Evolutionary conservation across 371 early-diverging fungal species (phyloP).

Genomic region (Apophysomyces sp.): DNA sequence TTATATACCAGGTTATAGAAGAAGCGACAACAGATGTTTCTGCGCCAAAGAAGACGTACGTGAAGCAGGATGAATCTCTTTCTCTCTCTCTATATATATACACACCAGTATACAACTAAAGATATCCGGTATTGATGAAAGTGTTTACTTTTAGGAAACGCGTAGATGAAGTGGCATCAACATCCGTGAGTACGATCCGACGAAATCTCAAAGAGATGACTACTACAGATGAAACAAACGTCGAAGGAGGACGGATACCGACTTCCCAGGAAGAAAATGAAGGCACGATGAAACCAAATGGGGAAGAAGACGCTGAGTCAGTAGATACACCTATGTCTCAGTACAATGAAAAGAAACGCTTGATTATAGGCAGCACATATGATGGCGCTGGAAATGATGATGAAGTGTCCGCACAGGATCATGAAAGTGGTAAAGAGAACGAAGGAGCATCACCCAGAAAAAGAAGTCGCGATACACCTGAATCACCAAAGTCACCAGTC

Average conservation of each 20-base stretch:
- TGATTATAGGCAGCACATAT: background rate
- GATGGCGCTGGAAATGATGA: background rate
- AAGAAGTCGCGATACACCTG: background rate
- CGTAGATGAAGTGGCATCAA: slow-evolving; percentile 23
- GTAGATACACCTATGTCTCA: slow-evolving; percentile 10
- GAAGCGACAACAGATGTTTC: slow-evolving; percentile 16
- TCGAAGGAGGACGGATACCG: slow-evolving; percentile 8
- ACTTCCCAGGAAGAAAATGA: slow-evolving; percentile 9
- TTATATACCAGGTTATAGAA: slow-evolving; percentile 1
- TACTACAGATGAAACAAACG: slow-evolving; percentile 32
- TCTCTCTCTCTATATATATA: no score
- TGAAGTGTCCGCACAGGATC: background rate
- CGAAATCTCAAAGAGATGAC: slow-evolving; percentile 48
- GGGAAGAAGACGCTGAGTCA: slow-evolving; percentile 8
- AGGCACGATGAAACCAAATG: slow-evolving; percentile 9
- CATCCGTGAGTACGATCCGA: slow-evolving; percentile 40
- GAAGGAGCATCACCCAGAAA: background rate
- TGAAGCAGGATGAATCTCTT: background rate
- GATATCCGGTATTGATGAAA: background rate
- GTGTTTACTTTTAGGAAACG: slow-evolving; percentile 26
- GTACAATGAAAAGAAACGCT: slow-evolving; percentile 5
- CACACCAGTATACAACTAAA: slow-evolving; percentile 2
- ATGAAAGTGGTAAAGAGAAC: background rate
- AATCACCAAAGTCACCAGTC: background rate
- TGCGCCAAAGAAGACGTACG: slow-evolving; percentile 45